phyloP scores from a whole-genome alignment of 768 basidiomycete genomes.

The Pholiota microspora region DNA sequence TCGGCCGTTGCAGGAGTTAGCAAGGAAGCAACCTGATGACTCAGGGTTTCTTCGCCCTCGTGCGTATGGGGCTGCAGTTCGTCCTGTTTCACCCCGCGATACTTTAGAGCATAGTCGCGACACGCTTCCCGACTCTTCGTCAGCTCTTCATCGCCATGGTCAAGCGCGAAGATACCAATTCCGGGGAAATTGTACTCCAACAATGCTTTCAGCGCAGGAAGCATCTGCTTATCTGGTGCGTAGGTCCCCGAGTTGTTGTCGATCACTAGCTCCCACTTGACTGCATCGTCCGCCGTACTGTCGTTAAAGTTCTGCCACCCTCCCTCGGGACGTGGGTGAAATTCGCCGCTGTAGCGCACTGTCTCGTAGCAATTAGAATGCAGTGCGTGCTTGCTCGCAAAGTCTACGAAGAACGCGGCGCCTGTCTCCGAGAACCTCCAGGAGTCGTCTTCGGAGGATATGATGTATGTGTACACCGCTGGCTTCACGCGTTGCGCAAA shows the following conservation, averaged over 20 bases:
- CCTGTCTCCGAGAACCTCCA: constrained; percentile 86
- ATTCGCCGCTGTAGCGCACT: constrained; percentile 77
- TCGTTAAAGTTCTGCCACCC: constrained; percentile 69
- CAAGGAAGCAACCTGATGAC: constrained; percentile 6
- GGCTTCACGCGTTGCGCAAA: constrained; percentile 61
- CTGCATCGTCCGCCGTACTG: constrained; percentile 46
- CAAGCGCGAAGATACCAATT: constrained; percentile 52
- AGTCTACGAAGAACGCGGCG: constrained; percentile 83
- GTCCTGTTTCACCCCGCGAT: constrained; percentile 56
- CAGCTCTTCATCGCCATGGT: constrained; percentile 54
- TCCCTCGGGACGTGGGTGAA: constrained; percentile 69
- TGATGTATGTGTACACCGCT: constrained; percentile 84
- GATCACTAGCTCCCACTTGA: constrained; percentile 79
- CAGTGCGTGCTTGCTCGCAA: constrained; percentile 84
- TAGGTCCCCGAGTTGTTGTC: constrained; percentile 90
- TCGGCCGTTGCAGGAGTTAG: neutral
- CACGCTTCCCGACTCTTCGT: constrained; percentile 64
- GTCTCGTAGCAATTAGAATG: constrained; percentile 68
- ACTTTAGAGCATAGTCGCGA: constrained; percentile 58
- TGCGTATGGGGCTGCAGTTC: constrained; percentile 63
- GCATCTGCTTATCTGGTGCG: constrained; percentile 61
- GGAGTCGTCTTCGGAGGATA: constrained; percentile 71
- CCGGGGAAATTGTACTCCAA: constrained; percentile 76
- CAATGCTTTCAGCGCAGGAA: constrained; percentile 59
- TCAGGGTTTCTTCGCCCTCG: constrained; percentile 53